Percentiles rank a stretch among this genome's conserved stretches.
These are phyloP conservation scores for Anastatica hierochuntica DNA, from an alignment of 345 rosid species.

Conservation along the genomic window DNA sequence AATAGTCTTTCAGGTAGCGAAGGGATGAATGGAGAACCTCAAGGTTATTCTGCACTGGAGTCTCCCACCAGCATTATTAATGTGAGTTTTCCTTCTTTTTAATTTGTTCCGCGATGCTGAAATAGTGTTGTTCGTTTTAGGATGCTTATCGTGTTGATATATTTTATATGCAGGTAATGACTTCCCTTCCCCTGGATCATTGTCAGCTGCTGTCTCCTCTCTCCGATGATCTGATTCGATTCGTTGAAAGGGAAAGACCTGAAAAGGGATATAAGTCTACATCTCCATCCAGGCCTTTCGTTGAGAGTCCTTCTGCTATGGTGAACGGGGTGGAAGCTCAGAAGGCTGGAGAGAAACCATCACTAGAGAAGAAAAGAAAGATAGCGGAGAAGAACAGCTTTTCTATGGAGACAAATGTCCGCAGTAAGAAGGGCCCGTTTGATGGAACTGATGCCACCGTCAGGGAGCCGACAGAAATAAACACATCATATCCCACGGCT, in stretches of 20 bases:
- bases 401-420: conserved; percentile 35
- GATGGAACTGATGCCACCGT: conserved; percentile 22
- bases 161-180: conserved; percentile 60
- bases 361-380: conserved; percentile 37
- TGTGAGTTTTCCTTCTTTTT: conserved; percentile 36
- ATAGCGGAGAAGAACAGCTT: conserved; percentile 34
- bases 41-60: conserved; percentile 32
- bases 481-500: conserved; percentile 15
- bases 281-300: conserved; percentile 24
- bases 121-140: conserved; percentile 5
- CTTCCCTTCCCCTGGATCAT: conserved; percentile 49
- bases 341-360: conserved; percentile 37
- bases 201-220: conserved; percentile 68
- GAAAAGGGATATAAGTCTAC: conserved; percentile 28
- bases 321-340: conserved; percentile 31
- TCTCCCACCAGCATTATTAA: conserved; percentile 61
- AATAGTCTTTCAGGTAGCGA: conserved; percentile 78
- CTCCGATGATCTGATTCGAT: conserved; percentile 36
- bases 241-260: conserved; percentile 36
- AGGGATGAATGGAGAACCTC: conserved; percentile 48
- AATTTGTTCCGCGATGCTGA: conserved; percentile 17
- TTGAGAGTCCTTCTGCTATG: conserved; percentile 23
- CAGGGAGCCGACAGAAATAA: conserved; percentile 16
- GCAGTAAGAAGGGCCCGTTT: conserved; percentile 27
- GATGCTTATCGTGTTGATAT: conserved; percentile 26